Conservation (phyloP, 768 basidiomycete genomes). For the Lentinula lateritia region DNA sequence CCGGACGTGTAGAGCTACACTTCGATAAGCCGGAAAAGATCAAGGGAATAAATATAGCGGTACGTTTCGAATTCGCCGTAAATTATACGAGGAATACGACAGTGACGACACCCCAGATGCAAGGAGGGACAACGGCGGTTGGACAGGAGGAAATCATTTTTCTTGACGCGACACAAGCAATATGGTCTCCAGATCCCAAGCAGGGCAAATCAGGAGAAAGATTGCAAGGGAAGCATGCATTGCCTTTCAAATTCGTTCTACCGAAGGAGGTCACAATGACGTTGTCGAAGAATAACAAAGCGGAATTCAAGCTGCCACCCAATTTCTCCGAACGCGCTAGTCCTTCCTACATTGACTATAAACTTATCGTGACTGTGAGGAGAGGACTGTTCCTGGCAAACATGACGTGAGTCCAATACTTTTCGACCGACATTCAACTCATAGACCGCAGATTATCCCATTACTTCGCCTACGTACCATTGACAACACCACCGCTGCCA, state of each 20-base stretch:
- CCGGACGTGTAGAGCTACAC: constrained; percentile 47
- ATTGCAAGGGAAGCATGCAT: constrained; percentile 37
- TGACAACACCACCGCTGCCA: neutral
- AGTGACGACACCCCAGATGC: constrained; percentile 26
- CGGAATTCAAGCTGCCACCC: constrained; percentile 39
- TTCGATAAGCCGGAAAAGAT: constrained; percentile 42
- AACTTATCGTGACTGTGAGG: constrained; percentile 42
- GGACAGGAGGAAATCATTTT: constrained; percentile 51
- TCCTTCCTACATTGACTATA: constrained; percentile 53
- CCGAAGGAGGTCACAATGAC: constrained; percentile 36
- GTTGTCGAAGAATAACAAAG: constrained; percentile 27
- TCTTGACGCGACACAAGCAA: constrained; percentile 31
- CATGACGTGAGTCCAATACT: constrained; percentile 32
- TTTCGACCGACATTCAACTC: neutral
- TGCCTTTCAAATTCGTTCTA: constrained; percentile 43
- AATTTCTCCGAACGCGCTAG: constrained; percentile 52
- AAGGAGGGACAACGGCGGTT: constrained; percentile 44
- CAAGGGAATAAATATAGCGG: constrained; percentile 43
- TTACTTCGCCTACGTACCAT: constrained; percentile 7
- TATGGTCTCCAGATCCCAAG: constrained; percentile 34
- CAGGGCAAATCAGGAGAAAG: constrained; percentile 26
- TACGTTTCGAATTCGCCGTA: constrained; percentile 23
- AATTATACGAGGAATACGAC: neutral
- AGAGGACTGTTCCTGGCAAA: constrained; percentile 44
- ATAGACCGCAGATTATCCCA: neutral